Base-by-base conservation (phyloP, 2,329 filamentous ascomycete species). In the Fusarium hostae region DNA sequence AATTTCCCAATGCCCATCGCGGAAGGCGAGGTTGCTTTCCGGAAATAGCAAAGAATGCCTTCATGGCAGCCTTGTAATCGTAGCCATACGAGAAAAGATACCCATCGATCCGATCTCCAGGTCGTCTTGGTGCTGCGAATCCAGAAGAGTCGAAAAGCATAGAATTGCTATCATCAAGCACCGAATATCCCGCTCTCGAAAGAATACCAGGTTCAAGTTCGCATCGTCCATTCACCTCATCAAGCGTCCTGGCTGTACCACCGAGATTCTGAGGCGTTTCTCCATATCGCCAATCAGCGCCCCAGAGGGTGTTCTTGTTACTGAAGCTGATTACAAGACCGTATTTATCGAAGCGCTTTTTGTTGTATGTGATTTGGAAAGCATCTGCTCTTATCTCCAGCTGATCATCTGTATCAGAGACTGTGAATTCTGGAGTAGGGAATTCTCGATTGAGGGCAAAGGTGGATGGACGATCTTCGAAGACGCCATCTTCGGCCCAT, bases 391-490 rank as follows among this genome's bases (percentile, higher is more conserved):
- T 84, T 66, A 91, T 89, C 73, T 89, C 84, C 12, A 91, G 80
- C 16, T 78, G 74, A 28, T 83, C 78, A 3, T 84, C 78, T 16
- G 78, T 79, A 24, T 89, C 84, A 59, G 83, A 79, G 51, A 87
- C 80, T 9, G 81, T 82, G 72, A 86, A 89, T 44, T 84, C 75
- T 1, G 86, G 83, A 3, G 66, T 63, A 3, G 83, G 79, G 30
- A 87, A 78, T 35, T 59, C 52, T 30, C 89, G 83, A 68, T 88
- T 86, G 61, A 88, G 82, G n/a, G 89, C 89, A 75, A 91, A 89
- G 13, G 86, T 87, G 1, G 88, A 90, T 0, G 87, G 86, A 8
- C 89, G 85, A 75, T 91, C 88, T 75, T 91, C 89, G 72, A 91
- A 91, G 37, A 81, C 75, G 52, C 86, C 84, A 68, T 91, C 88